Percentiles rank a stretch among this genome's conserved stretches.
Evolutionary conservation across 352 stramenopile species (phyloP).

Genomic region (Globisporangium okanoganense): DNA sequence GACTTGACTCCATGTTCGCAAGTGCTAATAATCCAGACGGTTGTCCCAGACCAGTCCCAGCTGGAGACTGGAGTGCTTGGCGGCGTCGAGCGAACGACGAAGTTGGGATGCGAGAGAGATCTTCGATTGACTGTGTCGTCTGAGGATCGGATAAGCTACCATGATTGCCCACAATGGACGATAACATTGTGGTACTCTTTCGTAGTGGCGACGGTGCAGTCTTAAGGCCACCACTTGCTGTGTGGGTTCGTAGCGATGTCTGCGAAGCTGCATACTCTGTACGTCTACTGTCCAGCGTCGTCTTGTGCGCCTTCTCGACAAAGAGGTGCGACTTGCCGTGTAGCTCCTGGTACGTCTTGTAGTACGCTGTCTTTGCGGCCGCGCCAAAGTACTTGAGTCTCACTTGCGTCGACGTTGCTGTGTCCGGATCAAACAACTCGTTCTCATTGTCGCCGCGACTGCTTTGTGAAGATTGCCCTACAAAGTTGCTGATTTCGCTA

Average conservation of each 20-base stretch:
- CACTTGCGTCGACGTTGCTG: background rate
- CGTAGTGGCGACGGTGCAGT: background rate
- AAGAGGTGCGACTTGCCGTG: conserved; percentile 61
- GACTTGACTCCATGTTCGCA: conserved; percentile 10
- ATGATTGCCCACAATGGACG: conserved; percentile 9
- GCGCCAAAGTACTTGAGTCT: conserved; percentile 49
- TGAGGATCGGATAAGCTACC: background rate
- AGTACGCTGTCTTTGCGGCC: conserved; percentile 40
- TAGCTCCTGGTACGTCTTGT: conserved; percentile 50
- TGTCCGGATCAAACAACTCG: conserved; percentile 1
- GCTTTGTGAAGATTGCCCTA: background rate
- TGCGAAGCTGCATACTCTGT: background rate
- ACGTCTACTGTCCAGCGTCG: background rate
- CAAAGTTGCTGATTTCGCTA: no score
- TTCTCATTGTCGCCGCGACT: conserved; percentile 14
- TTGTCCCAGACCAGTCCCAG: background rate
- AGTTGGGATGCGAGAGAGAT: background rate
- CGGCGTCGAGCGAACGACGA: conserved; percentile 1
- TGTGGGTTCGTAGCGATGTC: conserved; percentile 12
- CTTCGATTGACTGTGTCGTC: background rate
- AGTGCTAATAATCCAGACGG: background rate
- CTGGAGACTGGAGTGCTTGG: conserved; percentile 17
- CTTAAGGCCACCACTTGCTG: conserved; percentile 11
- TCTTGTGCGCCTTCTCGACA: conserved; percentile 23
- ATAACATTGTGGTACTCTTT: background rate